These are phyloP conservation scores for Blastocladiella emersonii DNA, from an alignment of 371 early-diverging fungal species.

Conservation along the genomic window DNA sequence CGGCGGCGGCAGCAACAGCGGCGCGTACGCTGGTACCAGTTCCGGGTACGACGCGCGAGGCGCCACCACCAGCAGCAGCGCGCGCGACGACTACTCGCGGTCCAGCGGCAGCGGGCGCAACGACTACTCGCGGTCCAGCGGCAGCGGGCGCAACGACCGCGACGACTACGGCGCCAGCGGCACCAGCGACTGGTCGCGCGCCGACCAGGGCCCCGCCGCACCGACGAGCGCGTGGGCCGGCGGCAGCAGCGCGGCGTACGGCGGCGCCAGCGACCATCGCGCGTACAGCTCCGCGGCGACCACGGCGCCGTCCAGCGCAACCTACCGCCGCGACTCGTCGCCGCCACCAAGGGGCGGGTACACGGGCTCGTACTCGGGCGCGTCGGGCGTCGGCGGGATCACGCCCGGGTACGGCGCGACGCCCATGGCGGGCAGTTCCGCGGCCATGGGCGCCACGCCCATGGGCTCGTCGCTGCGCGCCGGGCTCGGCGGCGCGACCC, in stretches of 20 bases:
- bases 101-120: too few species aligned
- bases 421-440: neutral
- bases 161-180: too few species aligned
- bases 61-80: too few species aligned
- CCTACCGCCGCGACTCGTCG: neutral
- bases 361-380: neutral
- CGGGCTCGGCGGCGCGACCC: too few species aligned
- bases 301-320: neutral
- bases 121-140: too few species aligned
- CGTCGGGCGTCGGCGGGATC: neutral
- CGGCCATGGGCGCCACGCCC: neutral
- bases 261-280: slow-evolving; percentile 13
- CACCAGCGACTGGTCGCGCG: too few species aligned
- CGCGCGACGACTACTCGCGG: too few species aligned
- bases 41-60: too few species aligned
- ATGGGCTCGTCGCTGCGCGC: neutral
- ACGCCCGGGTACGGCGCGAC: neutral
- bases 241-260: slow-evolving; percentile 5
- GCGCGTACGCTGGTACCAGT: too few species aligned
- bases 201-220: neutral
- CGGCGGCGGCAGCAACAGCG: too few species aligned
- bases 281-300: neutral
- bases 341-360: too few species aligned
- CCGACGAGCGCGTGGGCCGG: slow-evolving; percentile 5
- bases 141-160: too few species aligned